Percentiles rank a stretch among this genome's conserved stretches.
phyloP scores from a whole-genome alignment of 371 early-diverging fungal genomes.

The Mucor lusitanicus region DNA sequence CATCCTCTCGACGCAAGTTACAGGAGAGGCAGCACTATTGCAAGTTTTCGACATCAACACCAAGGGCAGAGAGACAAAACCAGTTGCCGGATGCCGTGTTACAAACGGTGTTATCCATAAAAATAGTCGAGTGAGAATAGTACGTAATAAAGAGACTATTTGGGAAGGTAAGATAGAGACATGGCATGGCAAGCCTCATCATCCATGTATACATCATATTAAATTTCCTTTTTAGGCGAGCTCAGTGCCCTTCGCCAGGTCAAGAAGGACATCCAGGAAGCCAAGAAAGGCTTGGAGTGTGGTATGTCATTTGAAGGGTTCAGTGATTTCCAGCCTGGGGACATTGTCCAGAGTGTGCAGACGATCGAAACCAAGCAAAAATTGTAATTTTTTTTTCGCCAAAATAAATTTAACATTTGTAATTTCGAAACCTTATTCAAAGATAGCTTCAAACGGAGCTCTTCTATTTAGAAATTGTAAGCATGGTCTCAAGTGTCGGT shows the following conservation, averaged over 20 bases:
- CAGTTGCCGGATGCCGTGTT: constrained; percentile 88
- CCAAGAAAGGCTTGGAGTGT: constrained; percentile 89
- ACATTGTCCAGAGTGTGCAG: constrained; percentile 73
- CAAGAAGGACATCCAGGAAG: constrained; percentile 89
- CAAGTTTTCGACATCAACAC: constrained; percentile 80
- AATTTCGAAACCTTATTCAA: neutral
- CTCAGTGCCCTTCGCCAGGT: constrained; percentile 73
- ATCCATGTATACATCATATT: neutral
- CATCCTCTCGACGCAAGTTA: constrained; percentile 69
- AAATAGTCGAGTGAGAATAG: constrained; percentile 64
- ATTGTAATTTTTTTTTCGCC: constrained; percentile 17
- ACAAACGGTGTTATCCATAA: constrained; percentile 72
- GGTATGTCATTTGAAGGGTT: constrained; percentile 89
- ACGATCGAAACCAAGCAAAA: constrained; percentile 58
- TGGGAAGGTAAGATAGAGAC: constrained; percentile 62
- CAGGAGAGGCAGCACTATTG: constrained; percentile 86
- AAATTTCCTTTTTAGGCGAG: constrained; percentile 35
- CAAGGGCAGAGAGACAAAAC: constrained; percentile 65
- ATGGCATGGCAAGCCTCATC: neutral
- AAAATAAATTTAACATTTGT: neutral
- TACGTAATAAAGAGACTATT: constrained; percentile 65
- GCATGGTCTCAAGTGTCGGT: constrained; percentile 17
- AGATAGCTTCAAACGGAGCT: neutral
- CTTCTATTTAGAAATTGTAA: neutral
- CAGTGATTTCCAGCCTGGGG: constrained; percentile 74